Evolutionary conservation across 371 early-diverging fungal genomes (phyloP), one percentile per base, ranked within the genome.

Genomic region (Mortierella sp.): DNA sequence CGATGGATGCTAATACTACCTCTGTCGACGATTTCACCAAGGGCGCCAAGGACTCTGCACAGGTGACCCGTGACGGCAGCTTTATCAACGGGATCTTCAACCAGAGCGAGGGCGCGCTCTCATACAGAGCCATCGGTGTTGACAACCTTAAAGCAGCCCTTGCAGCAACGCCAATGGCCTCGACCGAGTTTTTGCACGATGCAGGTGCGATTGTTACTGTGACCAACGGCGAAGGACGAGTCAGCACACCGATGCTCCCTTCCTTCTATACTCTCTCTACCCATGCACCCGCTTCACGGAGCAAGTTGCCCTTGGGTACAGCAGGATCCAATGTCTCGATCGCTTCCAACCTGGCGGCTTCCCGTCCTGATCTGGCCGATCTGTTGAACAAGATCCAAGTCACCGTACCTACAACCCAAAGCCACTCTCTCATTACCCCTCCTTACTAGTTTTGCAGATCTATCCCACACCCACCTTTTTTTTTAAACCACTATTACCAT

Each of bases 331-430:
- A 71, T 14, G 73, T 73, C 21, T 79, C 86, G 9, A 24, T 76
- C 8, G 40, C 77, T 2, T 81, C 82, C 5, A 81, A 78, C 40
- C 72, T 82, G n/a, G 80, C 79, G 0, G 61, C 73, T 0, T 86
- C 86, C 1, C 82, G 86, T 3, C 86, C 86, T 2, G 86, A 86
- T 28, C 55, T 86, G n/a, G 86, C 86, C 0, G 82, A 82, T 70
- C 46, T 86, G 10, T 48, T 86, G 71, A 72, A 79, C 55, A 74
- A 72, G 50, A 86, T 86, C 46, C 86, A 86, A n/a, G 77, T 82
- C 31, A 67, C 46, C 16, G 71, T 73, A 8, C 74, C 77, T 21
- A n/a, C 69, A n/a, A 73, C n/a, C 50, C 43, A 81, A 5, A n/a
- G 24, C 19, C 74, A 69, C 16, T 82, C 86, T 1, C 50, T 86